phyloP scores from a whole-genome alignment of 2,329 filamentous ascomycete species.

The Tolypocladium inflatum region DNA sequence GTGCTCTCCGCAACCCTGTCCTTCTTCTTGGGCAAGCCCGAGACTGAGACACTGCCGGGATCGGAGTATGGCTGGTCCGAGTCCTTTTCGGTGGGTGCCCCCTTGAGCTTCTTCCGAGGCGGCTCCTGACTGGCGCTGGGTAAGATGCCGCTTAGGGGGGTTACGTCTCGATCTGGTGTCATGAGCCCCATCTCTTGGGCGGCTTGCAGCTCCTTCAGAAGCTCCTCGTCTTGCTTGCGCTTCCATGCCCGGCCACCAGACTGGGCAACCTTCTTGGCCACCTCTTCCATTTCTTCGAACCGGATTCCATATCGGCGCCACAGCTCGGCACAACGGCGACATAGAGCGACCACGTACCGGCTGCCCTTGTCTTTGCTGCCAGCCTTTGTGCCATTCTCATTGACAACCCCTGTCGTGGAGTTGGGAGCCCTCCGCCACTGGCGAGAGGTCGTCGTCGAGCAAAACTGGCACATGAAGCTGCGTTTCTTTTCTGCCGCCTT shows the following conservation, averaged over 20 bases:
- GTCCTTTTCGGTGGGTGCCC: constrained; percentile 39
- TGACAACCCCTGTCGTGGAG: constrained; percentile 60
- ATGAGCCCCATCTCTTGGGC: constrained; percentile 49
- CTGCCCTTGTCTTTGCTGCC: constrained; percentile 69
- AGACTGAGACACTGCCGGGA: constrained; percentile 27
- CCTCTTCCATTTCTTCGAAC: constrained; percentile 89
- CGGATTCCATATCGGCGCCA: constrained; percentile 96
- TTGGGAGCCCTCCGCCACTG: constrained; percentile 90
- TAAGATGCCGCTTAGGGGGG: constrained; percentile 21
- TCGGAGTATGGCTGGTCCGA: constrained; percentile 37
- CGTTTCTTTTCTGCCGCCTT: constrained; percentile 75
- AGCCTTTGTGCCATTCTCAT: constrained; percentile 44
- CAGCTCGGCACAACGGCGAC: constrained; percentile 79
- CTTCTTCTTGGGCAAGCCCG: constrained; percentile 44
- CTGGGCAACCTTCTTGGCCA: constrained; percentile 76
- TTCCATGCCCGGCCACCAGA: constrained; percentile 77
- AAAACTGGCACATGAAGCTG: constrained; percentile 91
- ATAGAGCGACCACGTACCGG: constrained; percentile 72
- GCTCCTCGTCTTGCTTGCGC: constrained; percentile 82
- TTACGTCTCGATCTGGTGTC: constrained; percentile 33
- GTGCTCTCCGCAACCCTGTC: constrained; percentile 46
- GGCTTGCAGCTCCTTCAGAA: constrained; percentile 62
- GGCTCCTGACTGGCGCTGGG: constrained; percentile 34
- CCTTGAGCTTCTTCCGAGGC: constrained; percentile 57
- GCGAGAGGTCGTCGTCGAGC: constrained; percentile 65